Evolutionary conservation across 805 yeast genomes (phyloP), one percentile per base, ranked within the genome.

Genomic region (Pichia thaimueangensis): DNA sequence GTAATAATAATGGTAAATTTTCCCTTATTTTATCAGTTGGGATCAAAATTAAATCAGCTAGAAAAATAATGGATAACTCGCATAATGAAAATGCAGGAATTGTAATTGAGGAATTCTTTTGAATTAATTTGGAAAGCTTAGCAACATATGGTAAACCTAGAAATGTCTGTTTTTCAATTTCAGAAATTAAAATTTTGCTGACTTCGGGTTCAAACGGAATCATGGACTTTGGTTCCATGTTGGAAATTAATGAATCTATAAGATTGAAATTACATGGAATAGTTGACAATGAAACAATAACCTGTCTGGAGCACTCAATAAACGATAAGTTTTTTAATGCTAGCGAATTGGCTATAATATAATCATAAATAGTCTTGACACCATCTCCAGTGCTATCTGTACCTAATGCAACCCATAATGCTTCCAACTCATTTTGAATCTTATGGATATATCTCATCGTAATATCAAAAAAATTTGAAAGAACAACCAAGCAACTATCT

Each of bases 401-500:
- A 1, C 94, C 96, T n/a, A 93, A 67, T 0, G 97, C 91, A 5
- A 86, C 87, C 99, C 99, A 93, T 19, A 93, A 62, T 0, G 95
- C 95, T 59, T 89, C 97, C 10, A 93, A 86, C 53, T 88, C 97
- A 53, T 82, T 83, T 34, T 86, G 86, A 51, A 86, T 78, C 12
- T 70, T 68, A 36, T 82, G 80, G 39, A 89, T 78, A 52, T 82
- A 85, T 45, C 78, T 78, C 29, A 87, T 78, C 0, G 97, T 87
- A 30, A 93, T 82, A 51, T 86, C 97, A 58, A 89, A 78, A 42
- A 91, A 63, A 49, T 89, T 88, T 47, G 74, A 76, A 50, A 91
- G 55, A 2, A 87, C 86, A 94, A 89, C 86, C 38, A 71, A 59
- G 1, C 76, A 66, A 20, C 57, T 51, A 13, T 49, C 71, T 20